phyloP scores from a whole-genome alignment of 2,329 filamentous ascomycete species.

The Magnaporthales sp. region DNA sequence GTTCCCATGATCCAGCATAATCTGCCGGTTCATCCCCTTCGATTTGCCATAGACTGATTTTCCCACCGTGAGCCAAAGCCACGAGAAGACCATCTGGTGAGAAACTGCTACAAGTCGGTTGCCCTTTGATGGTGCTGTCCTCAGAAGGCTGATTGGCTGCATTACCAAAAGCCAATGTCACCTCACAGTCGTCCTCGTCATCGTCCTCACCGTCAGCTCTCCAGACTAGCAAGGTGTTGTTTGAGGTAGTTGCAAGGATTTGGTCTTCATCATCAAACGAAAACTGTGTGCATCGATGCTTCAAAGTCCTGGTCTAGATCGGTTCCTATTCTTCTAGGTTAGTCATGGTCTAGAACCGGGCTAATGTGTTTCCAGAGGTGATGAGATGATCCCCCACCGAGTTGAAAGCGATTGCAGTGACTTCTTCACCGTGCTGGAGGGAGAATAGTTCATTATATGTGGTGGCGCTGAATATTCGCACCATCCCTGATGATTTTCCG shows the following conservation, averaged over 20 bases:
- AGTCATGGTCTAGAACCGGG: not conserved
- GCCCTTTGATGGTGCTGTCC: not conserved
- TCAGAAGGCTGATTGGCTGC: not conserved
- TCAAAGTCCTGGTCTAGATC: not conserved
- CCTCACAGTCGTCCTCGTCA: not conserved
- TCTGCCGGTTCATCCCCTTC: not conserved
- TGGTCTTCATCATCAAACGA: constrained; percentile 2
- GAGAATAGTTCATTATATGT: not conserved
- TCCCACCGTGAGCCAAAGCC: not conserved
- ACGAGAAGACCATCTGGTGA: not conserved
- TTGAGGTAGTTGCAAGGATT: not conserved
- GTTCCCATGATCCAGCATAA: not conserved
- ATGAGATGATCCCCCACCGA: not conserved
- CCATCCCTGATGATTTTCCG: not conserved
- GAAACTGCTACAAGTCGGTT: not conserved
- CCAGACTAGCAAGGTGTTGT: not conserved
- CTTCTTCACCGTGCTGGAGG: constrained; percentile 2
- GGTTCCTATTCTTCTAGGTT: not conserved
- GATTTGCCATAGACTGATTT: not conserved
- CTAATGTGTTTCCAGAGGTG: not conserved
- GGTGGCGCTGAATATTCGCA: not conserved
- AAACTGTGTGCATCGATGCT: not conserved
- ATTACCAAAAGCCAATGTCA: not conserved
- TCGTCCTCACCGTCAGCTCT: not conserved
- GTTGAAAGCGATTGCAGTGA: not conserved